Evolutionary conservation across 2,329 filamentous ascomycete genomes (phyloP).

Genomic region (Cucurbitaria berberidis): DNA sequence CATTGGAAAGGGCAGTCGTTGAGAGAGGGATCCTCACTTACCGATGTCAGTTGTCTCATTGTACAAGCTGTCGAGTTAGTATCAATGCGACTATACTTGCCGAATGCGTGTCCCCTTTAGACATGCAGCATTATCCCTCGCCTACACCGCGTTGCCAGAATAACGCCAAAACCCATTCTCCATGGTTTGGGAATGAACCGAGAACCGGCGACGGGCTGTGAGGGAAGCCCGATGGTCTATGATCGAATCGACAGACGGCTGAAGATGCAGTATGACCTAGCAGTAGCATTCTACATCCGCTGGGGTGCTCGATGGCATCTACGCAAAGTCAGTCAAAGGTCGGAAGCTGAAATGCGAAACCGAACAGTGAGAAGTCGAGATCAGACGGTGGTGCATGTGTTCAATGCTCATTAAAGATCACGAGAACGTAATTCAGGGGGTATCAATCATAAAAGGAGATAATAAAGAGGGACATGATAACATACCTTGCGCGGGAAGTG

Average conservation of each 20-base stretch:
- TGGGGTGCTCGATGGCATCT: constrained; percentile 3
- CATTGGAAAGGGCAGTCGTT: constrained; percentile 28
- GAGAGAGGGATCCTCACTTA: constrained; percentile 22
- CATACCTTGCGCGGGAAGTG: constrained; percentile 36
- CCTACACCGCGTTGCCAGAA: too few species aligned
- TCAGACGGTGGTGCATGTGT: constrained; percentile 69
- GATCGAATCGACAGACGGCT: background rate
- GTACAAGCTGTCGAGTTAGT: background rate
- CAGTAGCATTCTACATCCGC: too few species aligned
- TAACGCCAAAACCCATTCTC: background rate
- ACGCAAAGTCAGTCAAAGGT: constrained; percentile 26
- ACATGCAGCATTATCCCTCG: background rate
- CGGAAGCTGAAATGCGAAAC: constrained; percentile 13
- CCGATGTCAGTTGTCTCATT: constrained; percentile 2
- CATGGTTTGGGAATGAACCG: background rate
- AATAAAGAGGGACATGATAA: constrained; percentile 3
- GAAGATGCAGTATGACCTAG: background rate
- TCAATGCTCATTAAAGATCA: constrained; percentile 62
- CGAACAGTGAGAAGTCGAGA: constrained; percentile 17
- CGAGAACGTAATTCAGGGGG: constrained; percentile 60
- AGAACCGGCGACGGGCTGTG: background rate
- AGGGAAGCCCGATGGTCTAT: background rate
- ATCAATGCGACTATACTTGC: background rate
- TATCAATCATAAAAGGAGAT: constrained; percentile 56
- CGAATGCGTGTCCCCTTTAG: background rate